Evolutionary conservation across 2,329 filamentous ascomycete species (phyloP).

Genomic region (Xylariaceae sp.): DNA sequence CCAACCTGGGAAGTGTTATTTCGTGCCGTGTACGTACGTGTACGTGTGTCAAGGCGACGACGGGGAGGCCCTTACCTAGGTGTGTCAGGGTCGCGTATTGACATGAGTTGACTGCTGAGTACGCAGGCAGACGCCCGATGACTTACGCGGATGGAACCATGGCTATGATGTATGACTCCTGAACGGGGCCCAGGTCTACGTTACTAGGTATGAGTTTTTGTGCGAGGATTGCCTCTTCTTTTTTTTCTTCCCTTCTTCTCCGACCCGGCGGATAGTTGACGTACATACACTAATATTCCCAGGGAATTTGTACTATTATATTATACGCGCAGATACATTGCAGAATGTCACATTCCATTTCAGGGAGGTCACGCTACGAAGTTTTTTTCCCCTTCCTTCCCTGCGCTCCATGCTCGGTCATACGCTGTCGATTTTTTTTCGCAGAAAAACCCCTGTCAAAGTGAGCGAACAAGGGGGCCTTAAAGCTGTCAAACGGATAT

Average conservation of each 20-base stretch:
- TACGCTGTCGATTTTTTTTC: slow-evolving; percentile 12
- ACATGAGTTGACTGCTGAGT: not conserved
- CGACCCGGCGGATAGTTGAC: too few relatives aligned
- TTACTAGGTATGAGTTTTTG: not conserved
- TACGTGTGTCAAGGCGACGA: not conserved
- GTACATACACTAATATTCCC: too few relatives aligned
- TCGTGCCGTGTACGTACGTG: not conserved
- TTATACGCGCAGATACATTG: slow-evolving; percentile 6
- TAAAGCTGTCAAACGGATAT: not conserved
- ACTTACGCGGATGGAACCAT: slow-evolving; percentile 8
- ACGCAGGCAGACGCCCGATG: not conserved
- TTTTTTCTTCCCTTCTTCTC: too few relatives aligned
- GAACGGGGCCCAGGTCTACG: not conserved
- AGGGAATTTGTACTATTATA: not conserved
- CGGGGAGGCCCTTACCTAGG: slow-evolving; percentile 9
- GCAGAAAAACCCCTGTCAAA: not conserved
- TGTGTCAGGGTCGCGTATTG: not conserved
- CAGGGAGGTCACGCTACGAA: not conserved
- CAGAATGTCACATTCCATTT: not conserved
- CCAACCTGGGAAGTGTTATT: not conserved
- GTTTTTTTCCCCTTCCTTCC: not conserved
- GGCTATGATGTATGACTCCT: not conserved
- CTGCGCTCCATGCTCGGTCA: not conserved
- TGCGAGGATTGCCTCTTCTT: too few relatives aligned
- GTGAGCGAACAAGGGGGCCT: slow-evolving; percentile 7